phyloP scores from a whole-genome alignment of 2,329 filamentous ascomycete species.

The Teratosphaeria pseudoeucalypti region DNA sequence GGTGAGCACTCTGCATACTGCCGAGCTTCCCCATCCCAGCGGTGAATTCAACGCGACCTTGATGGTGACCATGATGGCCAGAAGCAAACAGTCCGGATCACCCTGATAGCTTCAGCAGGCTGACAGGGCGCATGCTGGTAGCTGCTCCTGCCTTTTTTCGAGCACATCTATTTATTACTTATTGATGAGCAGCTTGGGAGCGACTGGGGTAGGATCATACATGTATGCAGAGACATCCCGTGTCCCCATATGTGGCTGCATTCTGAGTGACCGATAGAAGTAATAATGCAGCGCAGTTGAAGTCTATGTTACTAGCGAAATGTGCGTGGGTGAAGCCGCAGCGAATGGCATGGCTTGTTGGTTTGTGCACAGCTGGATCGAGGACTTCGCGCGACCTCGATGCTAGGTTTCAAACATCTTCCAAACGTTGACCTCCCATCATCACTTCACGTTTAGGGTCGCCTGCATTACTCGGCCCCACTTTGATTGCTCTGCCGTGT shows the following conservation, averaged over 20 bases:
- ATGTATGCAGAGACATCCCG: background rate
- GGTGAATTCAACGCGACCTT: background rate
- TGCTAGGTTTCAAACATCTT: background rate
- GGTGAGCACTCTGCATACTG: background rate
- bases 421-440: background rate
- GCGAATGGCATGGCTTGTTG: background rate
- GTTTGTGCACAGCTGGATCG: background rate
- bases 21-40: background rate
- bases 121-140: background rate
- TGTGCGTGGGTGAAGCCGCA: background rate
- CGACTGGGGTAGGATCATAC: background rate
- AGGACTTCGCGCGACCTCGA: background rate
- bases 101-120: background rate
- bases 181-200: no score
- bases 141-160: background rate
- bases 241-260: background rate
- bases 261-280: background rate
- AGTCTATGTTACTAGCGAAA: background rate
- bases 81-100: background rate
- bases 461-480: background rate
- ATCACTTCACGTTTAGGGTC: background rate
- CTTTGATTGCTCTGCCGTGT: background rate
- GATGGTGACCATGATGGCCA: background rate
- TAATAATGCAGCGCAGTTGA: background rate
- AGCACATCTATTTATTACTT: no score